Evolutionary conservation across 495 filamentous ascomycete species (phyloP).

Genomic region (Acidiella bohemica): DNA sequence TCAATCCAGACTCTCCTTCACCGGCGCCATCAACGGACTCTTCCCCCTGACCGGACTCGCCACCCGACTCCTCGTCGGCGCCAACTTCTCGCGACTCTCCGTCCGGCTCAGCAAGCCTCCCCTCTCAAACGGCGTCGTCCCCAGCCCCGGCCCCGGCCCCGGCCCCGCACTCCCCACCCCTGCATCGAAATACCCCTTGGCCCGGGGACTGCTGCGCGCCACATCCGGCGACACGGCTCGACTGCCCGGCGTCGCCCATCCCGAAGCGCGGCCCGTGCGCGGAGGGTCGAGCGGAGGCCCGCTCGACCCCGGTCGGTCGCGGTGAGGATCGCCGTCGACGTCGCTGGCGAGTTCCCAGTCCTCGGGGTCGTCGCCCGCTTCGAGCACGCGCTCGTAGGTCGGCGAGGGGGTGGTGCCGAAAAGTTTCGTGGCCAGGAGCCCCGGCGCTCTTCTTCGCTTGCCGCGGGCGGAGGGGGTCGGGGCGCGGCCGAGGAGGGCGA

Average conservation of each 20-base stretch:
- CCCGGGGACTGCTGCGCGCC: conserved; percentile 2
- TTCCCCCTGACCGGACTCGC: conserved; percentile 54
- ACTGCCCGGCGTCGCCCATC: conserved; percentile 46
- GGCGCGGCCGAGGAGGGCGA: conserved; percentile 33
- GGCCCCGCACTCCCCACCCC: conserved; percentile 23
- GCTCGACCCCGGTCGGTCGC: conserved; percentile 40
- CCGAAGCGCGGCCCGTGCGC: conserved; percentile 42
- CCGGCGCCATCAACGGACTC: conserved; percentile 45
- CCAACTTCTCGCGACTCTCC: conserved; percentile 64
- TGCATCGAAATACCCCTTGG: conserved; percentile 22
- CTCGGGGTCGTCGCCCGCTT: conserved; percentile 42
- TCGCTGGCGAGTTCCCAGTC: conserved; percentile 58
- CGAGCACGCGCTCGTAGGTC: conserved; percentile 72
- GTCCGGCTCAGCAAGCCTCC: conserved; percentile 63
- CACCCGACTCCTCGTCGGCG: conserved; percentile 41
- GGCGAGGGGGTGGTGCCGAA: conserved; percentile 38
- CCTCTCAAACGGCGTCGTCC: conserved; percentile 48
- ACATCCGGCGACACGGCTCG: conserved; percentile 23
- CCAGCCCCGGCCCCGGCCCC: conserved; percentile 23
- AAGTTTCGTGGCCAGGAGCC: conserved; percentile 38
- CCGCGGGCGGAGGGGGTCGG: conserved; percentile 11
- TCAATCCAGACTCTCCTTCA: conserved; percentile 30
- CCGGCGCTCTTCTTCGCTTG: conserved; percentile 29
- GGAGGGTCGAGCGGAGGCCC: conserved; percentile 41
- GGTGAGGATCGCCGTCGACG: conserved; percentile 41